These are phyloP conservation scores for Hypomyces perniciosus DNA, from an alignment of 2,329 filamentous ascomycete species.

Conservation along the genomic window DNA sequence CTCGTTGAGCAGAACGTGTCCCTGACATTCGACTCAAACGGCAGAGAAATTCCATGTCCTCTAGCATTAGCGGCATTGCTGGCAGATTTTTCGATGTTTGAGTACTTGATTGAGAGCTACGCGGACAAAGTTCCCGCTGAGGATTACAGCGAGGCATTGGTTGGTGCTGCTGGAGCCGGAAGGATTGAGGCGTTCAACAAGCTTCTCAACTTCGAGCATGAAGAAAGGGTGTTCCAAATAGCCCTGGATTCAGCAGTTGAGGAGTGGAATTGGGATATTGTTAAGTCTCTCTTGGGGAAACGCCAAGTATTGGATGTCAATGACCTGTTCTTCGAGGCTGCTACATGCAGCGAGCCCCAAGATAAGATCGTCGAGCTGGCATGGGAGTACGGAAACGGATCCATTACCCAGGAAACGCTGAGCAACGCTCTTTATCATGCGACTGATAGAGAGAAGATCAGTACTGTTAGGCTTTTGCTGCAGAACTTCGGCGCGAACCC, in stretches of 20 bases:
- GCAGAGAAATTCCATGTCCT: slow-evolving; percentile 27
- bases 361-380: slow-evolving; percentile 30
- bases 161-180: slow-evolving; percentile 33
- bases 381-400: slow-evolving; percentile 32
- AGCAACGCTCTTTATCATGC: slow-evolving; percentile 33
- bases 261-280: slow-evolving; percentile 34
- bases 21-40: slow-evolving; percentile 18
- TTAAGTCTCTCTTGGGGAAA: slow-evolving; percentile 29
- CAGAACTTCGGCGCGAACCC: slow-evolving; percentile 28
- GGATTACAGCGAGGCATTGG: slow-evolving; percentile 34
- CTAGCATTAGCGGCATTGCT: slow-evolving; percentile 33
- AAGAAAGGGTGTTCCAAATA: slow-evolving; percentile 24
- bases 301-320: slow-evolving; percentile 29
- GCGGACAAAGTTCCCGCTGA: slow-evolving; percentile 31
- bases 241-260: slow-evolving; percentile 28
- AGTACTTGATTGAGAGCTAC: slow-evolving; percentile 35
- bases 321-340: slow-evolving; percentile 27
- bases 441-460: slow-evolving; percentile 32
- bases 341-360: slow-evolving; percentile 25
- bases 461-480: slow-evolving; percentile 32
- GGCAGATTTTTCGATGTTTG: slow-evolving; percentile 35
- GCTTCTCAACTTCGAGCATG: slow-evolving; percentile 27
- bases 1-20: slow-evolving; percentile 34
- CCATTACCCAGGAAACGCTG: slow-evolving; percentile 26
- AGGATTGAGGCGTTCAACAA: slow-evolving; percentile 34